Evolutionary conservation across 495 filamentous ascomycete genomes (phyloP).

Genomic region (Xylaria nigripes): DNA sequence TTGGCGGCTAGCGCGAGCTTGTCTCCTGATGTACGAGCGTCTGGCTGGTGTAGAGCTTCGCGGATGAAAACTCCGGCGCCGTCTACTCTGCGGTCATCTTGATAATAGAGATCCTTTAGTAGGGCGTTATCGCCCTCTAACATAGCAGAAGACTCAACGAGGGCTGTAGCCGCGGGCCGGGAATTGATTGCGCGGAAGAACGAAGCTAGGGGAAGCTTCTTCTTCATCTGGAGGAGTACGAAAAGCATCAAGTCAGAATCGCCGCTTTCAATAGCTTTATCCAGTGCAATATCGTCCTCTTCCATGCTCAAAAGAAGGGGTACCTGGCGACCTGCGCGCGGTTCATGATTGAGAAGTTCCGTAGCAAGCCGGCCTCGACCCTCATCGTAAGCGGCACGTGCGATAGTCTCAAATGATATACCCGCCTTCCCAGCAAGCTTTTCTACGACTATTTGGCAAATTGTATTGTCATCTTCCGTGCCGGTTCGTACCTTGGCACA

Average conservation of each 20-base stretch:
- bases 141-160: conserved; percentile 75
- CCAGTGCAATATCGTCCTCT: conserved; percentile 88
- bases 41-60: conserved; percentile 64
- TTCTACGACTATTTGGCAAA: conserved; percentile 79
- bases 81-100: conserved; percentile 88
- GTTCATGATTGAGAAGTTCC: conserved; percentile 84
- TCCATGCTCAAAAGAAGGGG: conserved; percentile 92
- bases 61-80: conserved; percentile 78
- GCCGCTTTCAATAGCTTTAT: conserved; percentile 94
- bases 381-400: conserved; percentile 91
- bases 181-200: conserved; percentile 91
- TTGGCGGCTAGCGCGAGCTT: conserved; percentile 81
- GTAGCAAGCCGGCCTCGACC: conserved; percentile 80
- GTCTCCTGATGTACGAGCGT: conserved; percentile 54
- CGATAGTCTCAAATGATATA: conserved; percentile 91
- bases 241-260: conserved; percentile 88
- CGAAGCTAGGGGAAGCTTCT: conserved; percentile 77
- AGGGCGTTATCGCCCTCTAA: conserved; percentile 65
- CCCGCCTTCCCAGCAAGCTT: conserved; percentile 79
- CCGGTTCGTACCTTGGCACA: conserved; percentile 85
- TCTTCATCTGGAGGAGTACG: conserved; percentile 81
- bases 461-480: conserved; percentile 75
- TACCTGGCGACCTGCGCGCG: conserved; percentile 88
- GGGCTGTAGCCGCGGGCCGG: conserved; percentile 76
- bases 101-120: conserved; percentile 94